These are phyloP conservation scores for Phytophthora hybrid DNA, from an alignment of 352 stramenopile genomes.

Conservation along the genomic window DNA sequence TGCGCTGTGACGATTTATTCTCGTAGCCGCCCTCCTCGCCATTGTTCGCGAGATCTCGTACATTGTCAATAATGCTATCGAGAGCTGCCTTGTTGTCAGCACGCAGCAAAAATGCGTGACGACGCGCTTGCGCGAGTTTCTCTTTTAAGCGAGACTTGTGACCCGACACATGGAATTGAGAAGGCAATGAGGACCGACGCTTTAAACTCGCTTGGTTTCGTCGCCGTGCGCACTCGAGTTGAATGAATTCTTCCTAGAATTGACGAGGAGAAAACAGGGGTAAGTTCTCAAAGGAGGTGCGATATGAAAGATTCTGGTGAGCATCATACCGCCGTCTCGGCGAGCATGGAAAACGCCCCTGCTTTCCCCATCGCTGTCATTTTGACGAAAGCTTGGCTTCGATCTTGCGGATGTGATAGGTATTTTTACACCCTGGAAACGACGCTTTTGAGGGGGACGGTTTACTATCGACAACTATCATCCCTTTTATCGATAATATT, in stretches of 20 bases:
- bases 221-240: slow-evolving; percentile 60
- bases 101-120: slow-evolving; percentile 60
- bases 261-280: neutral
- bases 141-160: slow-evolving; percentile 58
- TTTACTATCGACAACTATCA: too few relatives aligned
- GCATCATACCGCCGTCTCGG: slow-evolving; percentile 44
- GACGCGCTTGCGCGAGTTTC: slow-evolving; percentile 50
- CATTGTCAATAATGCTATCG: slow-evolving; percentile 48
- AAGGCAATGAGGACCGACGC: slow-evolving; percentile 54
- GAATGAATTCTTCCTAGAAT: slow-evolving; percentile 62
- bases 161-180: slow-evolving; percentile 52
- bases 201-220: slow-evolving; percentile 54
- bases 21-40: slow-evolving; percentile 3
- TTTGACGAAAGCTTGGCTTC: neutral
- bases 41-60: slow-evolving; percentile 49
- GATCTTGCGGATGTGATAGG: too few relatives aligned
- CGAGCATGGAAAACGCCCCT: slow-evolving; percentile 45
- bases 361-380: slow-evolving; percentile 13
- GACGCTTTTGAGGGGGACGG: neutral
- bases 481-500: too few relatives aligned
- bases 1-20: slow-evolving; percentile 14
- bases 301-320: neutral
- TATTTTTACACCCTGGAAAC: neutral
- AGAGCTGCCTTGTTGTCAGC: slow-evolving; percentile 60
- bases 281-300: neutral